Evolutionary conservation across 306 rosid genomes (phyloP), one percentile per base, ranked within the genome.

Genomic region (Cucumis cinereus): DNA sequence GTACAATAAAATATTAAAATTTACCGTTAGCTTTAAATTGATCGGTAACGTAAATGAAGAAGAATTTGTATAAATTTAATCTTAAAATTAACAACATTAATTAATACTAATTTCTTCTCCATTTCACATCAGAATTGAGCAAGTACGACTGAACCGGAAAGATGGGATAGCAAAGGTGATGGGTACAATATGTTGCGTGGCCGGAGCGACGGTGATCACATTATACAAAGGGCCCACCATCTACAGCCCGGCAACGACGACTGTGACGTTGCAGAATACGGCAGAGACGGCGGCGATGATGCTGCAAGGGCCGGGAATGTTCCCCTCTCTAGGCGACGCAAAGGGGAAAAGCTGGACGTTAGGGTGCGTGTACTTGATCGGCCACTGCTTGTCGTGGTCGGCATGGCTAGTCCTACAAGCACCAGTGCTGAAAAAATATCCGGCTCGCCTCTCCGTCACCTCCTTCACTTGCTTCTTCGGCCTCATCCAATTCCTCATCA

Each of bases 341-440:
- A 83, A 77, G 3, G 97, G 91, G 0, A 94, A 94, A 85, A 92
- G 79, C 88, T 94, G 99, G 99, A 92, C 96, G 35, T 87, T 94
- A 8, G 99, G 99, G 0, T 94, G 99, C 70, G 1, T 94, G 12
- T 94, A 83, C 84, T 91, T 94, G 10, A 86, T 94, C 50, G 97
- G 99, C 0, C 99, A 94, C 71, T 94, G 99, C 79, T 82, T 94
- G 83, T 87, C 98, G 0, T 94, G 99, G 99, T 94, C 99, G 47
- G 99, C 73, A 8, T 94, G 99, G 99, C 95, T 94, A 1, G 99
- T 94, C 14, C 16, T 94, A 59, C 98, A 94, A 79, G 90, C 96
- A 24, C 98, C 98, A 0, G 86, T 94, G 7, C 90, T 94, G 38
- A 94, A 94, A 83, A 94, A 94, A 78, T 94, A 94, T 79, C 99